Evolutionary conservation across 2,329 filamentous ascomycete species (phyloP).

Genomic region (Nothomitra cinnamomea): DNA sequence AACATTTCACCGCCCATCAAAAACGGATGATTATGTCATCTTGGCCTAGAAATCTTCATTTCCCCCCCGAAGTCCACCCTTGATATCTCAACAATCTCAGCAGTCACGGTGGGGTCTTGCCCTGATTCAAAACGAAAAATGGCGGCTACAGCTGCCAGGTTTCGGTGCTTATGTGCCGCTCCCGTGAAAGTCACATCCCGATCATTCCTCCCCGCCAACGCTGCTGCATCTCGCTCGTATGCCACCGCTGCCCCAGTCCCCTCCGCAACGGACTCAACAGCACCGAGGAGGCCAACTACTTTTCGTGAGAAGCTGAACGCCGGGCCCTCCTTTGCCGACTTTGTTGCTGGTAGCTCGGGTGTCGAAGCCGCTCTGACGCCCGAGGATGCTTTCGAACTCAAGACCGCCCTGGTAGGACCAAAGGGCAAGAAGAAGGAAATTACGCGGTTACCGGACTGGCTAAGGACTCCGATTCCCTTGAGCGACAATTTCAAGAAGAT

Average conservation of each 20-base stretch:
- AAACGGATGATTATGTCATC: no score
- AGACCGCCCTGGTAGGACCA: constrained; percentile 43
- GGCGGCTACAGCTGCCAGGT: constrained; percentile 2
- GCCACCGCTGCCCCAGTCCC: constrained; percentile 27
- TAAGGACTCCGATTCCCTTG: constrained; percentile 86
- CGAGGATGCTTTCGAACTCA: constrained; percentile 41
- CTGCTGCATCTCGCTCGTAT: constrained; percentile 18
- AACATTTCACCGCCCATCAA: no score
- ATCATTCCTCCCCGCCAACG: no score
- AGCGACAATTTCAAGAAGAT: constrained; percentile 85
- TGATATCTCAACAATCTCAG: background rate
- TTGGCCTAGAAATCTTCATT: no score
- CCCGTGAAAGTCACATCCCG: background rate
- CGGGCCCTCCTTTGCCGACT: constrained; percentile 47
- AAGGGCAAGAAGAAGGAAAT: constrained; percentile 46
- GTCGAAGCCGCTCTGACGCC: constrained; percentile 19
- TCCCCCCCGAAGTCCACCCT: no score
- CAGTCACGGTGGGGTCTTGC: background rate
- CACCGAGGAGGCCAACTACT: constrained; percentile 28
- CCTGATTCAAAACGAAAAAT: background rate
- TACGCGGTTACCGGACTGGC: constrained; percentile 73
- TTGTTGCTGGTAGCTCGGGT: constrained; percentile 29
- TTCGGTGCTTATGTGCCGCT: background rate
- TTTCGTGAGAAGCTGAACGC: constrained; percentile 47
- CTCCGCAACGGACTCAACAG: constrained; percentile 17